Conservation (phyloP, 2,329 filamentous ascomycete species). For the Penicillium oxalicum region DNA sequence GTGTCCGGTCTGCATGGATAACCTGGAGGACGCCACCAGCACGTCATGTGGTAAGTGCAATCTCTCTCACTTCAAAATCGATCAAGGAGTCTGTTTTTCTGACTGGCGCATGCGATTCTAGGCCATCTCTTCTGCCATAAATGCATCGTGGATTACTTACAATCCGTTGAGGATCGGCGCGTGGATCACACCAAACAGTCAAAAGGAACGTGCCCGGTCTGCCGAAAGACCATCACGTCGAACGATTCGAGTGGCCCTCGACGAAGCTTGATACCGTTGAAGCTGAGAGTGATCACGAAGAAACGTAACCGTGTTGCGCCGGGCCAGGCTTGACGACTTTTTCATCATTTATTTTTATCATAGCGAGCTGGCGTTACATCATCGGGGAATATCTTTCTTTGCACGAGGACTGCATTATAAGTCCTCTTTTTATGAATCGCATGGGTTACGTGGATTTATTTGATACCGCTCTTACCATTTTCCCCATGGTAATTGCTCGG, state of each 20-base stretch:
- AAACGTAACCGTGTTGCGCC: constrained; percentile 11
- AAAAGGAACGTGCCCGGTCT: constrained; percentile 42
- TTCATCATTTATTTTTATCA: background rate
- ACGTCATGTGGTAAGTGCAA: constrained; percentile 52
- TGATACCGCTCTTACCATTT: too few relatives aligned
- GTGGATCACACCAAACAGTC: constrained; percentile 27
- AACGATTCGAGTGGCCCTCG: constrained; percentile 32
- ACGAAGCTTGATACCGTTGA: constrained; percentile 35
- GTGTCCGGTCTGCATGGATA: constrained; percentile 61
- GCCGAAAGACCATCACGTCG: constrained; percentile 37
- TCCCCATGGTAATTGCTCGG: too few relatives aligned
- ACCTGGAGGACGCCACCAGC: constrained; percentile 53
- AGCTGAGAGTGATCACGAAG: constrained; percentile 33
- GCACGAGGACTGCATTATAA: background rate
- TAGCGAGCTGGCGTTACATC: constrained; percentile 2
- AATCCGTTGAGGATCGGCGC: constrained; percentile 48
- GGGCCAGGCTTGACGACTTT: background rate
- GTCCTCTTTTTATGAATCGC: background rate
- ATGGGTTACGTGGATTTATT: background rate
- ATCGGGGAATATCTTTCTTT: constrained; percentile 1
- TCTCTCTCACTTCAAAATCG: background rate
- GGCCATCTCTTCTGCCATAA: constrained; percentile 61
- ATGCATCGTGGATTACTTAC: constrained; percentile 56
- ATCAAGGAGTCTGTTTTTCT: background rate
- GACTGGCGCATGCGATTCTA: constrained; percentile 20